Evolutionary conservation across 2,329 filamentous ascomycete genomes (phyloP).

Genomic region (Kalaharituber pfeilii): DNA sequence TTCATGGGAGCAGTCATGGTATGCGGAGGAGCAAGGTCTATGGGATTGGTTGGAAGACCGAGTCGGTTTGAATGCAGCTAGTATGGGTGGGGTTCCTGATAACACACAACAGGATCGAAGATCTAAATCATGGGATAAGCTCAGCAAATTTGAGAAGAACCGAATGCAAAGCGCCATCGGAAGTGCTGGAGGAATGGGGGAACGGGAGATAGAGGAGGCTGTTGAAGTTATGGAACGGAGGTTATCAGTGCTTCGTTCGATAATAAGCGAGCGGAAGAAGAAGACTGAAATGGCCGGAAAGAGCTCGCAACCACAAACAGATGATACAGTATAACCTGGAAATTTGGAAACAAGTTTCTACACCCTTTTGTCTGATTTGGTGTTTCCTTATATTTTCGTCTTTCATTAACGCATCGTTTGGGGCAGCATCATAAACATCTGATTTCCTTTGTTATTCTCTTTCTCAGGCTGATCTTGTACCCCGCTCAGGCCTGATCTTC

Average conservation of each 20-base stretch:
- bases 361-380: conserved; percentile 8
- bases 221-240: conserved; percentile 77
- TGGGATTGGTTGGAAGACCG: conserved; percentile 91
- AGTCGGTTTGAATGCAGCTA: conserved; percentile 46
- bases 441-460: no score
- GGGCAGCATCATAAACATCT: no score
- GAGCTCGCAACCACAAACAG: not conserved
- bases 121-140: conserved; percentile 23
- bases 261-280: conserved; percentile 42
- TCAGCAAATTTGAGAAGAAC: conserved; percentile 31
- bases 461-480: no score
- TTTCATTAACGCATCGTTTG: conserved; percentile 2
- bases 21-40: conserved; percentile 65
- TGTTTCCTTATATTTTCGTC: conserved; percentile 6
- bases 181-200: conserved; percentile 42
- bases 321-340: conserved; percentile 2
- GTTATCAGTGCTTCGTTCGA: conserved; percentile 52
- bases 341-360: conserved; percentile 1
- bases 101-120: conserved; percentile 28
- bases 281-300: conserved; percentile 1
- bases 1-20: conserved; percentile 86
- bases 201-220: conserved; percentile 59
- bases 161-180: conserved; percentile 41
- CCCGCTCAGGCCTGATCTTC: no score
- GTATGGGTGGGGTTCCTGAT: not conserved